Conservation (phyloP, 495 filamentous ascomycete genomes). For the Penicillium malachiteum region DNA sequence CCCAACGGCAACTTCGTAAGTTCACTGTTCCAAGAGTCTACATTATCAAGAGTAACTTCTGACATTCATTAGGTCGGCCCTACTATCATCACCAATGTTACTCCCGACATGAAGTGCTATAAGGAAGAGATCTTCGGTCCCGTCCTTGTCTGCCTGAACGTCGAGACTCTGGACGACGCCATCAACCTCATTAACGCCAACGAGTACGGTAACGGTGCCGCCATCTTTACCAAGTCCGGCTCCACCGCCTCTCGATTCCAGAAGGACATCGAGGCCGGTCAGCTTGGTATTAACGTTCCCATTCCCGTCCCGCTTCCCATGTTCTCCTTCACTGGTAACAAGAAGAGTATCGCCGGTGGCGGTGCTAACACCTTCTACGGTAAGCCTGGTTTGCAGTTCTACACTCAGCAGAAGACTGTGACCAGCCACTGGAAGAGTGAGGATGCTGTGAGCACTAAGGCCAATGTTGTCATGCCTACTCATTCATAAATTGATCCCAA, state of each 20-base stretch:
- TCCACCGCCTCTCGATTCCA: conserved; percentile 63
- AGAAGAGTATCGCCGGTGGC: conserved; percentile 91
- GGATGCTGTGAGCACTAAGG: conserved; percentile 77
- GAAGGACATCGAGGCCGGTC: conserved; percentile 60
- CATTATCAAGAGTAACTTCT: background rate
- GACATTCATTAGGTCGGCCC: conserved; percentile 60
- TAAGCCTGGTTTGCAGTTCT: conserved; percentile 86
- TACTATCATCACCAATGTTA: conserved; percentile 93
- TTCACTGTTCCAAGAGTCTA: background rate
- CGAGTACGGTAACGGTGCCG: conserved; percentile 69
- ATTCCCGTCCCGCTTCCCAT: conserved; percentile 89
- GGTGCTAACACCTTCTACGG: conserved; percentile 96
- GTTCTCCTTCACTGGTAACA: conserved; percentile 98
- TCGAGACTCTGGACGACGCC: conserved; percentile 78
- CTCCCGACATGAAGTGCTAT: conserved; percentile 90
- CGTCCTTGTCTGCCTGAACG: conserved; percentile 61
- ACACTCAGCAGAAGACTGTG: conserved; percentile 96
- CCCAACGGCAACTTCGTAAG: conserved; percentile 93
- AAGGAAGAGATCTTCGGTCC: conserved; percentile 96
- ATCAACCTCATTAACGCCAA: conserved; percentile 65
- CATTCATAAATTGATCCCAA: conserved; percentile 45
- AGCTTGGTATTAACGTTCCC: conserved; percentile 63
- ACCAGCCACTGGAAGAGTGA: conserved; percentile 87
- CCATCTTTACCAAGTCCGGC: conserved; percentile 66
- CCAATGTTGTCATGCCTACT: conserved; percentile 91